Evolutionary conservation across 129 eudicot species (phyloP).

Genomic region (Flaveria linearis): DNA sequence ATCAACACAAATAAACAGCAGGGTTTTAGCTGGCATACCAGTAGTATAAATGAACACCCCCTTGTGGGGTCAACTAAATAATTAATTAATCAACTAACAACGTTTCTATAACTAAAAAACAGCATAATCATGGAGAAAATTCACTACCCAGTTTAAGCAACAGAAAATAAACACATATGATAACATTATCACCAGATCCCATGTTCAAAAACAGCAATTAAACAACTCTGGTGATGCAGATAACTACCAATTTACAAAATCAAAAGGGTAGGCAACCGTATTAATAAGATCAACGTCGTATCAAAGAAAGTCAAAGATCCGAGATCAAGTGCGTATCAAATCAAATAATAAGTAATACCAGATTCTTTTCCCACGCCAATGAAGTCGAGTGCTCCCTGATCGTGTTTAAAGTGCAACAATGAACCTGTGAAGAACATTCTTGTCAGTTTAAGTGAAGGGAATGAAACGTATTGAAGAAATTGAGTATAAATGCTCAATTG

Average conservation of each 20-base stretch:
- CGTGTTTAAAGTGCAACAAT: no score
- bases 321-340: constrained; percentile 36
- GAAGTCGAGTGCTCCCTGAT: no score
- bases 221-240: constrained; percentile 3
- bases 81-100: no score
- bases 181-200: constrained; percentile 28
- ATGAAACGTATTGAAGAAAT: no score
- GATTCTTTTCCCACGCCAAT: constrained; percentile 98
- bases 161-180: constrained; percentile 5
- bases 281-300: constrained; percentile 25
- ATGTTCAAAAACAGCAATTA: neutral
- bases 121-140: neutral
- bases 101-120: constrained; percentile 3
- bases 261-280: neutral
- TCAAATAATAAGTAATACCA: constrained; percentile 44
- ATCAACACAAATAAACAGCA: no score
- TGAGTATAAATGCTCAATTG: no score
- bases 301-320: constrained; percentile 20
- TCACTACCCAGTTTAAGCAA: neutral
- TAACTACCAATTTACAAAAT: constrained; percentile 5
- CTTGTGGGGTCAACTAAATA: no score
- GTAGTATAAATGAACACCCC: no score
- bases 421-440: no score
- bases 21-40: no score
- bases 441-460: no score